Evolutionary conservation across 257 asterid species (phyloP).

Genomic region (Hygrophila difformis): DNA sequence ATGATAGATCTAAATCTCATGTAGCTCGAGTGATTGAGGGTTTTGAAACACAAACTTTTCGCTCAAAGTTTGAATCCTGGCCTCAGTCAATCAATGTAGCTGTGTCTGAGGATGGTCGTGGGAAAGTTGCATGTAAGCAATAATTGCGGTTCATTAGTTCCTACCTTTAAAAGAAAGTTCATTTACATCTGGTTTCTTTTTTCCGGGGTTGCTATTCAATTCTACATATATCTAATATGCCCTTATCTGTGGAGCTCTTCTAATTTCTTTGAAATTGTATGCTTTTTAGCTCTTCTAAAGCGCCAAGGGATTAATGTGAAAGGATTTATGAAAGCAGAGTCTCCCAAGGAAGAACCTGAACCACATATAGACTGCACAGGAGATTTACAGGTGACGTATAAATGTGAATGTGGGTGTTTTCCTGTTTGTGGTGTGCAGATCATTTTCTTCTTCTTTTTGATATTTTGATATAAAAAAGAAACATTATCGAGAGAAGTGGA

Average conservation of each 20-base stretch:
- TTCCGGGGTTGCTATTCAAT: conserved; percentile 5
- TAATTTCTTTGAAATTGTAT: conserved; percentile 16
- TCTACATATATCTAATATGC: conserved; percentile 12
- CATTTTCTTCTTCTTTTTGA: conserved; percentile 7
- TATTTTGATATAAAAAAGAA: neutral
- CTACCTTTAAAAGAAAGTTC: neutral
- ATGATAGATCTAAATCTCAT: conserved; percentile 58
- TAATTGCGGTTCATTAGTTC: conserved; percentile 14
- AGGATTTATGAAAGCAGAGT: conserved; percentile 85
- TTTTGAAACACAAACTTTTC: conserved; percentile 80
- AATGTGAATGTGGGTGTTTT: conserved; percentile 17
- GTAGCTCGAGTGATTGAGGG: conserved; percentile 89
- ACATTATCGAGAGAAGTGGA: conserved; percentile 5
- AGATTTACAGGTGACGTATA: conserved; percentile 64
- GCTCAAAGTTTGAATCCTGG: conserved; percentile 83
- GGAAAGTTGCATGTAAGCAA: conserved; percentile 95
- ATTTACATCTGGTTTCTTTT: conserved; percentile 1
- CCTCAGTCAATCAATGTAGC: conserved; percentile 62
- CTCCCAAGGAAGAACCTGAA: conserved; percentile 87
- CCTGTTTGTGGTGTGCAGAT: conserved; percentile 4
- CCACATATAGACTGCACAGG: conserved; percentile 89
- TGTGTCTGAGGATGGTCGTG: conserved; percentile 92
- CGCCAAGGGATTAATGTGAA: conserved; percentile 93
- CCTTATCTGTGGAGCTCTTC: conserved; percentile 15
- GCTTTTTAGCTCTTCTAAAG: conserved; percentile 70